phyloP scores from a whole-genome alignment of 2,329 filamentous ascomycete genomes.

The Colletotrichum tanaceti region DNA sequence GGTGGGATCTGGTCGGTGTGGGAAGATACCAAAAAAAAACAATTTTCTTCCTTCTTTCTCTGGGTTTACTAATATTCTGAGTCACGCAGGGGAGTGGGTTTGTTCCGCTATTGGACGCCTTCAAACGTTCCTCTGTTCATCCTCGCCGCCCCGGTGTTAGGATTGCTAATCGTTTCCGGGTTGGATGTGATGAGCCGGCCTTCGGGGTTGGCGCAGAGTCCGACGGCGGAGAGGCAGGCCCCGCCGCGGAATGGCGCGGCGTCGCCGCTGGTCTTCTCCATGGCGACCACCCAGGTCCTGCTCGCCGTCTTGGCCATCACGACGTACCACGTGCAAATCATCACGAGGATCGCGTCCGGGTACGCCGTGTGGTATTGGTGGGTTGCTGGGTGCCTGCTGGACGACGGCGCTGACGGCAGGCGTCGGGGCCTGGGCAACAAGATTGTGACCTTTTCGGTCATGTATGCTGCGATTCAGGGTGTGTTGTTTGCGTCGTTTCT shows the following conservation, averaged over 20 bases:
- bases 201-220: slow-evolving; percentile 26
- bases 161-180: slow-evolving; percentile 73
- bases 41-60: no score
- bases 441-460: slow-evolving; percentile 75
- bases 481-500: slow-evolving; percentile 90
- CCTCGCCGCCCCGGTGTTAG: slow-evolving; percentile 82
- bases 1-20: slow-evolving; percentile 10
- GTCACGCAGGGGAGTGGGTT: slow-evolving; percentile 79
- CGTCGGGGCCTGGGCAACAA: slow-evolving; percentile 48
- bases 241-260: not conserved
- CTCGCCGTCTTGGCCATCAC: slow-evolving; percentile 79
- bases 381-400: slow-evolving; percentile 66
- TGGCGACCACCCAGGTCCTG: slow-evolving; percentile 79
- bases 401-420: slow-evolving; percentile 45
- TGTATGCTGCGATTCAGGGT: slow-evolving; percentile 87
- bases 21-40: no score
- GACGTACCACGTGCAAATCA: slow-evolving; percentile 92
- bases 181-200: slow-evolving; percentile 51
- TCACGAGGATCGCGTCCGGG: slow-evolving; percentile 87
- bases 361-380: slow-evolving; percentile 93
- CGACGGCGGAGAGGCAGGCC: slow-evolving; percentile 19
- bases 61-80: slow-evolving; percentile 22
- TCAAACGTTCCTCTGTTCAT: slow-evolving; percentile 90
- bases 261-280: slow-evolving; percentile 57
- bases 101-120: slow-evolving; percentile 89